phyloP scores from a whole-genome alignment of 768 basidiomycete species.

The Lactifluus echinatus region DNA sequence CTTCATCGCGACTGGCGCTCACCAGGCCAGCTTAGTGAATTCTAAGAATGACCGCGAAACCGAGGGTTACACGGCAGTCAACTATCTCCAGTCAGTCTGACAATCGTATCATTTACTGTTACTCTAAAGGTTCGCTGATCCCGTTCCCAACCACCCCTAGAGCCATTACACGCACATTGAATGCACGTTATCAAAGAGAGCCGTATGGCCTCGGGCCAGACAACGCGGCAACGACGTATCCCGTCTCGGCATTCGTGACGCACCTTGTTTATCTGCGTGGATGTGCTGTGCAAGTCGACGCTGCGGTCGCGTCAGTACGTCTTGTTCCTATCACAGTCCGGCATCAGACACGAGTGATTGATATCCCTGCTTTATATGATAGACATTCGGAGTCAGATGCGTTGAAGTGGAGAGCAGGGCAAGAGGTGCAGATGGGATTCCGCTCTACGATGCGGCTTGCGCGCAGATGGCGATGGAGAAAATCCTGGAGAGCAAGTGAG shows the following conservation, averaged over 20 bases:
- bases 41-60: slow-evolving; percentile 86
- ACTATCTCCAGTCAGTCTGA: slow-evolving; percentile 63
- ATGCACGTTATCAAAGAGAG: slow-evolving; percentile 43
- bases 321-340: neutral
- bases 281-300: slow-evolving; percentile 54
- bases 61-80: slow-evolving; percentile 69
- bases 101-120: slow-evolving; percentile 6
- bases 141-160: slow-evolving; percentile 31
- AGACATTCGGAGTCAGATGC: slow-evolving; percentile 56
- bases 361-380: neutral
- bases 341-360: neutral
- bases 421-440: slow-evolving; percentile 25
- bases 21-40: slow-evolving; percentile 50
- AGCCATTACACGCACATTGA: slow-evolving; percentile 62
- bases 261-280: slow-evolving; percentile 74
- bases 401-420: slow-evolving; percentile 35
- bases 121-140: slow-evolving; percentile 11
- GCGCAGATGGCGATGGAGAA: slow-evolving; percentile 37
- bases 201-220: slow-evolving; percentile 43
- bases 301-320: slow-evolving; percentile 50
- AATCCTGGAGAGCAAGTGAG: neutral
- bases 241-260: slow-evolving; percentile 73
- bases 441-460: slow-evolving; percentile 37
- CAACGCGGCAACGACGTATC: slow-evolving; percentile 54
- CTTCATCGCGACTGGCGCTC: neutral